A percentile compares a stretch with the other conserved stretches of the same genome.
These are phyloP conservation scores for Citrus trifoliata DNA, from an alignment of 345 rosid species.

Conservation along the genomic window DNA sequence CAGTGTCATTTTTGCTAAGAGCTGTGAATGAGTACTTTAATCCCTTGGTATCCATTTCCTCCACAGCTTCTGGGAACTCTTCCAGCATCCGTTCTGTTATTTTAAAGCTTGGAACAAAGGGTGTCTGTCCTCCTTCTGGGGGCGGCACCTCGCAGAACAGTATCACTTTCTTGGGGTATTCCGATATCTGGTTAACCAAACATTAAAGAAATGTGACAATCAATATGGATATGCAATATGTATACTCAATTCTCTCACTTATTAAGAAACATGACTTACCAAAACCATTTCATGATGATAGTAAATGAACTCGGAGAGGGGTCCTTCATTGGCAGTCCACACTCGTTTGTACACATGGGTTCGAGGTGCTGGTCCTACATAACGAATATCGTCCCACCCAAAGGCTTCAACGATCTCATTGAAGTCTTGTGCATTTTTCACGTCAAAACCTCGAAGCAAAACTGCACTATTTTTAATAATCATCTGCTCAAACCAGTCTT, in stretches of 20 bases:
- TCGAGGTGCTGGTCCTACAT: conserved; percentile 56
- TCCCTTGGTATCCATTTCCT: conserved; percentile 59
- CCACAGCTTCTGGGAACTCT: conserved; percentile 57
- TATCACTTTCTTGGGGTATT: conserved; percentile 41
- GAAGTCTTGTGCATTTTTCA: conserved; percentile 44
- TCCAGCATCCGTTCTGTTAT: conserved; percentile 55
- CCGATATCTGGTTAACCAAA: conserved; percentile 36
- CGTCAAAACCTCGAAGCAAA: conserved; percentile 51
- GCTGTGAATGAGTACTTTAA: conserved; percentile 47
- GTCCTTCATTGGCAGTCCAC: conserved; percentile 78
- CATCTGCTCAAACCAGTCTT: conserved; percentile 61
- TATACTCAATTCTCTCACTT: not conserved
- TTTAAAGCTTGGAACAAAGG: conserved; percentile 67
- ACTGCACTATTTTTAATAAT: conserved; percentile 59
- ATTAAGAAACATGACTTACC: conserved; percentile 24
- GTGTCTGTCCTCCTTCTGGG: conserved; percentile 67
- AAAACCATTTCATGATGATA: conserved; percentile 75
- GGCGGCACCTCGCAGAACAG: conserved; percentile 65
- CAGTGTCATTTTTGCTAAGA: conserved; percentile 30
- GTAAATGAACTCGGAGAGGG: conserved; percentile 59
- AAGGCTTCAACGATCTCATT: conserved; percentile 52
- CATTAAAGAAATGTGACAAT: not conserved
- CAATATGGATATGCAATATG: no score
- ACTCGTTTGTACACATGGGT: conserved; percentile 56
- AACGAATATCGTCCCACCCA: conserved; percentile 58